Evolutionary conservation across 768 basidiomycete species (phyloP), one percentile per base, ranked within the genome.

Genomic region (Auriculariales sp.): DNA sequence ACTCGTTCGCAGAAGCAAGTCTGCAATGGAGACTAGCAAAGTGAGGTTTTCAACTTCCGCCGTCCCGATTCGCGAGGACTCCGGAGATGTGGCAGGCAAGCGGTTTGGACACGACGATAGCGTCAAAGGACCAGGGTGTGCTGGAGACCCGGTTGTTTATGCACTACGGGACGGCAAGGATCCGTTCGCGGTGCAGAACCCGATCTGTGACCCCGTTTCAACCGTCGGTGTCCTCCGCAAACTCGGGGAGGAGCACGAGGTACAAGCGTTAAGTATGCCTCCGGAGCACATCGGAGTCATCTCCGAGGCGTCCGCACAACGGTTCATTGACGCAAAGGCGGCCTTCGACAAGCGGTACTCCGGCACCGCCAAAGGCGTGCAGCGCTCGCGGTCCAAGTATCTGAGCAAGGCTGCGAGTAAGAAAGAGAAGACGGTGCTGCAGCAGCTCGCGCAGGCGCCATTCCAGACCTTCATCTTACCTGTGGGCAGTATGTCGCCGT

Each of bases 131-230:
- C 53, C 58, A 6, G 60, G 65, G 28, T 64, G 62, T 46, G 85
- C 87, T 12, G 87, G 87, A 1, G 79, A 87, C 53, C 64, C 72
- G 3, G 60, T 58, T 3, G 67, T 83, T 1, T 89, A 90, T 58
- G 32, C 48, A 19, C 31, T 36, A n/a, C 28, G 31, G 34, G n/a
- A n/a, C n/a, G n/a, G n/a, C n/a, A n/a, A n/a, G n/a, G n/a, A n/a
- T n/a, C n/a, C n/a, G n/a, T n/a, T n/a, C n/a, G n/a, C n/a, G n/a
- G n/a, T n/a, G n/a, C n/a, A n/a, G n/a, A 68, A 71, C 31, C 95
- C 98, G 81, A 87, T 98, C 49, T 78, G 94, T 30, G 94, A 98
- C 64, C 75, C 95, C 17, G 79, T 98, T 25, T 82, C 84, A 1
- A 85, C 80, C 1, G 73, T 72, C 9, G 95, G 95, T 5, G 62